A percentile compares a stretch with the other conserved stretches of the same genome.
Evolutionary conservation across 1,284 basidiomycete genomes (phyloP).

Genomic region (Pisolithus thermaeus): DNA sequence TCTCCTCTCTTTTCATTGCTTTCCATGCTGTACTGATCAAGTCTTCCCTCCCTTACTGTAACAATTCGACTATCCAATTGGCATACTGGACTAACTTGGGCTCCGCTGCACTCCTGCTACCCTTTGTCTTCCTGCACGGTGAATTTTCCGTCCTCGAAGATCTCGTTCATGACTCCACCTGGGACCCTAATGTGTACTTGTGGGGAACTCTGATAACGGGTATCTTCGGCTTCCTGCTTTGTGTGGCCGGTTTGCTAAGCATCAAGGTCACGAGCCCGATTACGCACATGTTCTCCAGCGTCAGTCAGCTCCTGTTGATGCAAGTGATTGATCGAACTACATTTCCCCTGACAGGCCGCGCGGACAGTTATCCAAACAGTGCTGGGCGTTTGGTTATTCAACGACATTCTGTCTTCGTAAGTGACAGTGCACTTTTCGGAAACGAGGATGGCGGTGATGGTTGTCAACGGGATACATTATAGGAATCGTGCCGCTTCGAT

Average conservation of each 20-base stretch:
- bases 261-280: slow-evolving; percentile 71
- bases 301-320: slow-evolving; percentile 29
- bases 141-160: slow-evolving; percentile 40
- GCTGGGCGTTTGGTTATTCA: slow-evolving; percentile 62
- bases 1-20: slow-evolving; percentile 69
- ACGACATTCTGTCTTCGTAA: slow-evolving; percentile 60
- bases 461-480: slow-evolving; percentile 2
- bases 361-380: slow-evolving; percentile 70
- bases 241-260: slow-evolving; percentile 62
- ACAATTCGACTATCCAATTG: slow-evolving; percentile 64
- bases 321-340: not conserved
- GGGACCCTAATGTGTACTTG: slow-evolving; percentile 51
- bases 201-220: slow-evolving; percentile 64
- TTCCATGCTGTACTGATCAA: slow-evolving; percentile 73
- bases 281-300: slow-evolving; percentile 73
- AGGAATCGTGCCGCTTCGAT: slow-evolving; percentile 62
- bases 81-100: slow-evolving; percentile 74
- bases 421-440: slow-evolving; percentile 19
- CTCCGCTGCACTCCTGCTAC: slow-evolving; percentile 55
- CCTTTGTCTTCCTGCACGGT: slow-evolving; percentile 53
- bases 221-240: slow-evolving; percentile 68
- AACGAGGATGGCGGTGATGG: not conserved
- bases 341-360: slow-evolving; percentile 44
- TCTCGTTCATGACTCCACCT: slow-evolving; percentile 34
- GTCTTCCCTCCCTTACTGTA: slow-evolving; percentile 56